phyloP scores from a whole-genome alignment of 768 basidiomycete genomes.

The Suillus weaverae region DNA sequence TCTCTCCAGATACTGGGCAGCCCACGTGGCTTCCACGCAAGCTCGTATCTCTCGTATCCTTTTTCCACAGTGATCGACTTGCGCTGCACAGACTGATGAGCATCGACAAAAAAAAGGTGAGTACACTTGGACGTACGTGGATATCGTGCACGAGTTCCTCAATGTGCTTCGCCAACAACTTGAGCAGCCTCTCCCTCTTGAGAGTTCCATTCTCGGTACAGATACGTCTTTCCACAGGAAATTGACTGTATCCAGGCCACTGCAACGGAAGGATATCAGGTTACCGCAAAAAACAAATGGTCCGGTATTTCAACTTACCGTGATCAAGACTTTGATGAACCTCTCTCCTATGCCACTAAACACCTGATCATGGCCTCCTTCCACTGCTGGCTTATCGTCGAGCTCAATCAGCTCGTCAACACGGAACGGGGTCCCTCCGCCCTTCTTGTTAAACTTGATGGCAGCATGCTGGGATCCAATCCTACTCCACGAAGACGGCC shows the following conservation, averaged over 20 bases:
- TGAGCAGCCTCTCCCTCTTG: slow-evolving; percentile 32
- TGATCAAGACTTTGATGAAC: slow-evolving; percentile 36
- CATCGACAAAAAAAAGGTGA: background rate
- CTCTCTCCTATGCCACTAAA: slow-evolving; percentile 23
- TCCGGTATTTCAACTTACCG: slow-evolving; percentile 25
- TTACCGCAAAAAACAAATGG: background rate
- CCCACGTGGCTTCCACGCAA: slow-evolving; percentile 25
- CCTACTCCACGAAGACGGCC: background rate
- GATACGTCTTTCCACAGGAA: slow-evolving; percentile 40
- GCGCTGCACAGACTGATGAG: slow-evolving; percentile 19
- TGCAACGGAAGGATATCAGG: slow-evolving; percentile 17
- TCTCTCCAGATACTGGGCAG: slow-evolving; percentile 27
- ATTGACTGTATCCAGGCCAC: slow-evolving; percentile 52
- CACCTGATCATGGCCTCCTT: slow-evolving; percentile 21
- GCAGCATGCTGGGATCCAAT: slow-evolving; percentile 19
- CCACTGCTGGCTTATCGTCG: slow-evolving; percentile 26
- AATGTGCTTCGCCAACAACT: slow-evolving; percentile 31
- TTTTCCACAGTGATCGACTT: slow-evolving; percentile 30
- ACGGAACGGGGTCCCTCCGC: slow-evolving; percentile 27
- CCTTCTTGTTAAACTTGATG: slow-evolving; percentile 34
- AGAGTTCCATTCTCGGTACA: slow-evolving; percentile 34
- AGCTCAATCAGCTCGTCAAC: slow-evolving; percentile 23
- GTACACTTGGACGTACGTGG: slow-evolving; percentile 26
- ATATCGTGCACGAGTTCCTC: slow-evolving; percentile 32
- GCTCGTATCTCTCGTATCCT: slow-evolving; percentile 40